Evolutionary conservation across 129 eudicot species (phyloP).

Genomic region (Artemisia annua): DNA sequence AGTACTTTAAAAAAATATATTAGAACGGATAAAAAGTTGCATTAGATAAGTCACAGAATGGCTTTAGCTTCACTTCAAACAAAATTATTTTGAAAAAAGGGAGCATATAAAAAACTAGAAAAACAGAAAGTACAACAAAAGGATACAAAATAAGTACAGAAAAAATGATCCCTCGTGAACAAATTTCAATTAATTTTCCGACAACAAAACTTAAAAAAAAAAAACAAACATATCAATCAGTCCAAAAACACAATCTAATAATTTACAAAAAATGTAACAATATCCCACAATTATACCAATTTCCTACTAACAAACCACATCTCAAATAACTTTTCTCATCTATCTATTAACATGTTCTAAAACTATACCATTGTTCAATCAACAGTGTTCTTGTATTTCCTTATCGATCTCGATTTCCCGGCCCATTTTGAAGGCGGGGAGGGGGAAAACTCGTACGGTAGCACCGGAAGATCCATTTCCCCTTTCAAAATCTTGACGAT

Average conservation of each 20-base stretch:
- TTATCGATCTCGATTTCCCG: conserved; percentile 59
- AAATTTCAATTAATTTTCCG: not conserved
- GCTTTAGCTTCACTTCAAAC: not conserved
- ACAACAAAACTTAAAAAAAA: not conserved
- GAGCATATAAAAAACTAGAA: not conserved
- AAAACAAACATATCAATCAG: not conserved
- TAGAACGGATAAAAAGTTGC: no score
- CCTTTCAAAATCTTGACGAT: conserved; percentile 83
- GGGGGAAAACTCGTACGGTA: conserved; percentile 83
- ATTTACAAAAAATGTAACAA: not conserved
- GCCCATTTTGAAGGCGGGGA: conserved; percentile 77
- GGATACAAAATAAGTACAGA: not conserved
- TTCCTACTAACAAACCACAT: not conserved
- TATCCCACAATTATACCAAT: not conserved
- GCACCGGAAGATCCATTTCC: conserved; percentile 72
- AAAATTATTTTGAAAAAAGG: not conserved
- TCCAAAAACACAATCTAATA: not conserved
- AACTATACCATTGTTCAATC: conserved; percentile 25
- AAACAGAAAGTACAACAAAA: not conserved
- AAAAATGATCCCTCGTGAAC: conserved; percentile 1
- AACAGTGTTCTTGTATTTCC: conserved; percentile 48
- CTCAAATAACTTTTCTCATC: not conserved
- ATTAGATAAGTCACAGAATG: no score
- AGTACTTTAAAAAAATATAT: no score
- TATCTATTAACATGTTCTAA: not conserved